Evolutionary conservation across 441 rosid species (phyloP).

Genomic region (Pelargonium australe): DNA sequence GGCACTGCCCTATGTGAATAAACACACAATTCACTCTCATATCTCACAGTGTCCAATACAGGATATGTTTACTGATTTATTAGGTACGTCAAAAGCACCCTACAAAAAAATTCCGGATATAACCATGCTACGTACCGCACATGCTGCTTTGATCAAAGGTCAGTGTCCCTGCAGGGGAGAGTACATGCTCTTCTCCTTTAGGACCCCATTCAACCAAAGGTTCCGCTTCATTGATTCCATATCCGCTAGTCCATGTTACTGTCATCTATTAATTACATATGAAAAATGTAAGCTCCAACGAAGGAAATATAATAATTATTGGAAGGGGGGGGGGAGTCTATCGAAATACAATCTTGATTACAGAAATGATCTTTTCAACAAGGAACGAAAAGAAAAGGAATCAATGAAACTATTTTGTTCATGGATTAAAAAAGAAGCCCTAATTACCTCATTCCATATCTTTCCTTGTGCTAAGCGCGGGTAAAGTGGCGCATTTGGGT

Average conservation of each 20-base stretch:
- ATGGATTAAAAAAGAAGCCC: not conserved
- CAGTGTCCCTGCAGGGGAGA: constrained; percentile 80
- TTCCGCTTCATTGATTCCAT: constrained; percentile 57
- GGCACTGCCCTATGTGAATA: no score
- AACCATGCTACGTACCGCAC: constrained; percentile 57
- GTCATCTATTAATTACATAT: constrained; percentile 52
- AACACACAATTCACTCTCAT: no score
- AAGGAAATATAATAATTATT: no score
- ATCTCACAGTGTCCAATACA: no score
- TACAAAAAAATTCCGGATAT: not conserved
- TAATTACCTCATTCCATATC: constrained; percentile 79
- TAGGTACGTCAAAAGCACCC: not conserved
- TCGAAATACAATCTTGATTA: no score
- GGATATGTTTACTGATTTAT: not conserved
- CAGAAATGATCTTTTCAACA: no score
- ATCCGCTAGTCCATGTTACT: constrained; percentile 98
- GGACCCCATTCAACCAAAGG: constrained; percentile 84
- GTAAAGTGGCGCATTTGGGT: constrained; percentile 84
- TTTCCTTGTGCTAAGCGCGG: constrained; percentile 88
- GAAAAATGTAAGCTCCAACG: not conserved
- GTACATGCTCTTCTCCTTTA: constrained; percentile 31
- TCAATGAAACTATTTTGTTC: no score
- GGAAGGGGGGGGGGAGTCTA: no score
- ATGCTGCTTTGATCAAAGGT: constrained; percentile 65
- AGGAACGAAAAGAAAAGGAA: no score